These are phyloP conservation scores for Candida smagusa DNA, from an alignment of 1,139 yeast genomes.

Conservation along the genomic window DNA sequence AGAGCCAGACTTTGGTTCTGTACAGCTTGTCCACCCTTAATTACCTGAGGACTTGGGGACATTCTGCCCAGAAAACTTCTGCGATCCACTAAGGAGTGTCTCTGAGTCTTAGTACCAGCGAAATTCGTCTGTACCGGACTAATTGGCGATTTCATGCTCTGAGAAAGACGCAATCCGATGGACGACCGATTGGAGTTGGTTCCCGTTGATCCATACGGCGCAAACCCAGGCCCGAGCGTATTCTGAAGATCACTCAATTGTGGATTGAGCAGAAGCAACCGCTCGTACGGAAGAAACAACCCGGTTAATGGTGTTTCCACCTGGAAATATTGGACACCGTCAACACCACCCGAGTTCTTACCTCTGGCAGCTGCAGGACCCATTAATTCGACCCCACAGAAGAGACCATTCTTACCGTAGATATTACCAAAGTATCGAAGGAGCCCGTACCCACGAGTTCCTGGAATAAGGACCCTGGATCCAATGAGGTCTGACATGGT, in stretches of 20 bases:
- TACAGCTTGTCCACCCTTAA: neutral
- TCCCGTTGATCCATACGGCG: neutral
- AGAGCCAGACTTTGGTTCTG: too few species aligned
- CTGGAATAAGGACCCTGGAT: conserved; percentile 39
- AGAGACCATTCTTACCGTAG: conserved; percentile 68
- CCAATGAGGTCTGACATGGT: conserved; percentile 25
- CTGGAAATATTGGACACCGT: conserved; percentile 40
- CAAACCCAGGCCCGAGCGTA: neutral
- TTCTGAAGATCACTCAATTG: conserved; percentile 9
- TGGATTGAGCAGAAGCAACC: conserved; percentile 47
- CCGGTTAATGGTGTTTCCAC: conserved; percentile 68
- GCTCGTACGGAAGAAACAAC: conserved; percentile 66
- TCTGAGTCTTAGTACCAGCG: conserved; percentile 3
- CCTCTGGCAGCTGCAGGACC: conserved; percentile 52
- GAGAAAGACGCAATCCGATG: conserved; percentile 10
- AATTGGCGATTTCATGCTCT: conserved; percentile 11
- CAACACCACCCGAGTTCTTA: conserved; percentile 44
- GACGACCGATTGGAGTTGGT: conserved; percentile 8
- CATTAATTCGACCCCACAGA: conserved; percentile 81
- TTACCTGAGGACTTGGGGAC: conserved; percentile 1
- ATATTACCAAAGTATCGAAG: conserved; percentile 74
- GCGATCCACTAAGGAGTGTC: conserved; percentile 4
- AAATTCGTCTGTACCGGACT: conserved; percentile 5
- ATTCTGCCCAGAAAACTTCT: conserved; percentile 4
- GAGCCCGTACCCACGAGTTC: conserved; percentile 53